Conservation (phyloP, 1,139 yeast species). For the Suhomyces kunorum region DNA sequence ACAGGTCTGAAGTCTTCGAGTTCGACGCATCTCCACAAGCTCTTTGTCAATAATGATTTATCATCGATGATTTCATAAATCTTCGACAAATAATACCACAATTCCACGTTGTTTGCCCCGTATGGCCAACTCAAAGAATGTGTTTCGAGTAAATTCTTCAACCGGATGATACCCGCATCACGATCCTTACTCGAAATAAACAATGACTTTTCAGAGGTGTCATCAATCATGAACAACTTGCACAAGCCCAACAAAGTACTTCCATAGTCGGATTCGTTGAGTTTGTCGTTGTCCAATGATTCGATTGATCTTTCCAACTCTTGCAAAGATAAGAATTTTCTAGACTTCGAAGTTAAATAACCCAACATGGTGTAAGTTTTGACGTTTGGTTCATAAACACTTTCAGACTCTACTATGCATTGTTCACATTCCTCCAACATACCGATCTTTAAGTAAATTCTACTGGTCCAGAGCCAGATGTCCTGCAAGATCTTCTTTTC, state of each 20-base stretch:
- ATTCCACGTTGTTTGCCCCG: conserved; percentile 64
- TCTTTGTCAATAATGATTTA: conserved; percentile 47
- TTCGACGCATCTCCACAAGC: conserved; percentile 68
- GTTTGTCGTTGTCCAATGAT: conserved; percentile 23
- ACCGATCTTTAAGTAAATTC: conserved; percentile 60
- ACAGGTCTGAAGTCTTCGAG: conserved; percentile 70
- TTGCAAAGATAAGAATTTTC: conserved; percentile 54
- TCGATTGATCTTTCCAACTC: conserved; percentile 73
- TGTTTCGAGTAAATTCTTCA: conserved; percentile 63
- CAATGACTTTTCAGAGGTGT: conserved; percentile 33
- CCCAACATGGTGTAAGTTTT: conserved; percentile 60
- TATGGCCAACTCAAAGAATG: conserved; percentile 45
- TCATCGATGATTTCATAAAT: conserved; percentile 67
- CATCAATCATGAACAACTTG: conserved; percentile 52
- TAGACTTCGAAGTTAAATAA: conserved; percentile 40
- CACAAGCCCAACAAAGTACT: conserved; percentile 70
- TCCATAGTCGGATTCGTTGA: conserved; percentile 45
- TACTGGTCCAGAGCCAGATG: conserved; percentile 76
- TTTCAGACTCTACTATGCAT: conserved; percentile 73
- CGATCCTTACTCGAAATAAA: conserved; percentile 53
- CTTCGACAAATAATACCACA: conserved; percentile 71
- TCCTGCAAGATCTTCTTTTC: conserved; percentile 48
- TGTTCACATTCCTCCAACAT: conserved; percentile 64
- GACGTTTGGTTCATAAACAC: conserved; percentile 49
- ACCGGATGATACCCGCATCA: conserved; percentile 64